Percentiles rank a stretch among this genome's conserved stretches.
Evolutionary conservation across 768 basidiomycete genomes (phyloP).

Genomic region (Candolleomyces eurysporus): DNA sequence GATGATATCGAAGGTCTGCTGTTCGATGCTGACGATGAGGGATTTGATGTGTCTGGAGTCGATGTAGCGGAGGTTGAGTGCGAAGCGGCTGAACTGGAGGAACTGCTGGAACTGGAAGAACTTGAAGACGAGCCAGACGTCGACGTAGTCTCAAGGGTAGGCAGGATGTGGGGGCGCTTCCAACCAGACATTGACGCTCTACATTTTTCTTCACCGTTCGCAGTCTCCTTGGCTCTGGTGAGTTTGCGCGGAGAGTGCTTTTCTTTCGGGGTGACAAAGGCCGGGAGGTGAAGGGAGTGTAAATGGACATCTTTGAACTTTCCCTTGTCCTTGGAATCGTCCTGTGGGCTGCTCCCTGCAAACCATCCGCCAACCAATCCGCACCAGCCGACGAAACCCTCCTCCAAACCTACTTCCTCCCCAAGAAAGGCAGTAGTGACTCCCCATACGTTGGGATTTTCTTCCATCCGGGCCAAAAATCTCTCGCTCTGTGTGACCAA

Average conservation of each 20-base stretch:
- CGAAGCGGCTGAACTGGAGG: not conserved
- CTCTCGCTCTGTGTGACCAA: conserved; percentile 50
- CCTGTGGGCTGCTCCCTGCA: conserved; percentile 4
- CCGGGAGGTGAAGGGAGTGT: not conserved
- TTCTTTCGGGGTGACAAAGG: not conserved
- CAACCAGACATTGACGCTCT: not conserved
- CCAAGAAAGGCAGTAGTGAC: conserved; percentile 59
- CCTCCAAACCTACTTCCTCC: conserved; percentile 50
- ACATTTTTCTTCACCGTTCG: not conserved
- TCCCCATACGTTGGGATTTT: conserved; percentile 64
- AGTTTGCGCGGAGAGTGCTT: conserved; percentile 4
- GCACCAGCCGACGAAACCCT: conserved; percentile 60
- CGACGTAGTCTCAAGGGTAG: not conserved
- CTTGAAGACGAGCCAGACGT: not conserved
- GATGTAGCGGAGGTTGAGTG: not conserved
- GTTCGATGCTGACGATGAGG: not conserved
- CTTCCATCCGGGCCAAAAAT: conserved; percentile 48
- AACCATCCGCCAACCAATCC: conserved; percentile 52
- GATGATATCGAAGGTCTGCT: conserved; percentile 3
- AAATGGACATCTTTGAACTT: not conserved
- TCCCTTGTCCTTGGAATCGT: conserved; percentile 1
- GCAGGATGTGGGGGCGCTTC: not conserved
- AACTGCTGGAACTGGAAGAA: conserved; percentile 2
- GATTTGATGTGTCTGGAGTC: not conserved
- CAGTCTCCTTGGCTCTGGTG: not conserved